Percentiles rank a stretch among this genome's conserved stretches.
Conservation (phyloP, 2,329 filamentous ascomycete species). For the Xylariaceae sp. region DNA sequence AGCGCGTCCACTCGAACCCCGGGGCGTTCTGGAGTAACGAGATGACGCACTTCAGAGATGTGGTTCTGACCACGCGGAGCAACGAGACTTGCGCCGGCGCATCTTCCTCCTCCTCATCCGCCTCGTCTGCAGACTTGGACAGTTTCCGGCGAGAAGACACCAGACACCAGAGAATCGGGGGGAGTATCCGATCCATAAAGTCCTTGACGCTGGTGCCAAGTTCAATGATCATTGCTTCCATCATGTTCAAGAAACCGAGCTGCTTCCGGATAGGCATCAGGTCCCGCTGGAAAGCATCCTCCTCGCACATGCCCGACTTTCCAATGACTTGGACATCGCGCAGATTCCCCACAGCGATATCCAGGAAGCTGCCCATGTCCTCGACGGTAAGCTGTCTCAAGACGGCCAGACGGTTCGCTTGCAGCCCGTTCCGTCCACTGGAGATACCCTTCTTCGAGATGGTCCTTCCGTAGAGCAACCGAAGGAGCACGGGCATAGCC, state of each 20-base stretch:
- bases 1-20: constrained; percentile 65
- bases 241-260: constrained; percentile 86
- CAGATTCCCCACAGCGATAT: constrained; percentile 72
- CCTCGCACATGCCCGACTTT: constrained; percentile 42
- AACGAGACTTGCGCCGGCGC: constrained; percentile 48
- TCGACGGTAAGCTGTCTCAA: constrained; percentile 69
- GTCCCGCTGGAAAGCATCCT: constrained; percentile 52
- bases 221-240: constrained; percentile 78
- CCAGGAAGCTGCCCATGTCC: constrained; percentile 75
- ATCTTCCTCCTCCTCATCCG: constrained; percentile 29
- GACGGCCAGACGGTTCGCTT: constrained; percentile 73
- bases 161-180: constrained; percentile 76
- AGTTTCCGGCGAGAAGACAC: constrained; percentile 62
- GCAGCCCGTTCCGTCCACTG: constrained; percentile 74
- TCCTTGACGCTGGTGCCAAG: constrained; percentile 67
- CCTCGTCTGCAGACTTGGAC: constrained; percentile 34
- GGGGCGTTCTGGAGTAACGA: constrained; percentile 70
- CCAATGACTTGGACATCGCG: constrained; percentile 54
- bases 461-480: constrained; percentile 82
- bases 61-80: constrained; percentile 60
- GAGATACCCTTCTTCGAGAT: constrained; percentile 74
- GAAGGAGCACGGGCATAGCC: constrained; percentile 80
- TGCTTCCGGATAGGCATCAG: constrained; percentile 69
- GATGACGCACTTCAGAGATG: constrained; percentile 76
- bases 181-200: constrained; percentile 64